Evolutionary conservation across 129 eudicot genomes (phyloP).

Genomic region (Calendula officinalis): DNA sequence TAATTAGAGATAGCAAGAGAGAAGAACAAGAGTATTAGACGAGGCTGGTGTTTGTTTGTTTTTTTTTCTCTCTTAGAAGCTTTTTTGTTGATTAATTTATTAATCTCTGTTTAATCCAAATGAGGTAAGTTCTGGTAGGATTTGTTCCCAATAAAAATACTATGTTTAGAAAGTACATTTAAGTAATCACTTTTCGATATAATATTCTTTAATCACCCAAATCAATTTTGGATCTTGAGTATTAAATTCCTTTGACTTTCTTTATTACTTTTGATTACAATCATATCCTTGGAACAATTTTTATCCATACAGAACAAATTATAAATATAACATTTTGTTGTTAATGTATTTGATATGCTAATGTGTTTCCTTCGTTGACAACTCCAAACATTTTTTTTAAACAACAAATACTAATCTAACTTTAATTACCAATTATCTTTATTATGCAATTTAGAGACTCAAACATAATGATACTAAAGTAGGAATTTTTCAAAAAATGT

Average conservation of each 20-base stretch:
- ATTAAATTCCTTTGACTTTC: background rate
- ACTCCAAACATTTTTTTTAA: too few relatives aligned
- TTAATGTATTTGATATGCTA: too few relatives aligned
- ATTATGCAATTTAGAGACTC: too few relatives aligned
- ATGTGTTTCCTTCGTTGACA: background rate
- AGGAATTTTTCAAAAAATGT: too few relatives aligned
- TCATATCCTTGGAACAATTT: too few relatives aligned
- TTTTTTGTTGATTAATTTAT: constrained; percentile 27
- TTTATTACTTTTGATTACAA: background rate
- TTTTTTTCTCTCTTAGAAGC: background rate
- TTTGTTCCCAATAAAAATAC: constrained; percentile 13
- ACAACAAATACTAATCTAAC: too few relatives aligned
- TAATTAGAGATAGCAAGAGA: constrained; percentile 38
- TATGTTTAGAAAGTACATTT: constrained; percentile 25
- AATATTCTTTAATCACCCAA: constrained; percentile 18
- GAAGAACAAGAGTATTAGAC: constrained; percentile 25
- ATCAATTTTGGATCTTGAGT: constrained; percentile 26
- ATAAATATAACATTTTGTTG: too few relatives aligned
- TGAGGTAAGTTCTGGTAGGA: constrained; percentile 30
- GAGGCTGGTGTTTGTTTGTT: constrained; percentile 32
- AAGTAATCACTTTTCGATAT: constrained; percentile 18
- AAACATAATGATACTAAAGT: too few relatives aligned
- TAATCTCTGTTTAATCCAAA: constrained; percentile 31
- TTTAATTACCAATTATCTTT: too few relatives aligned
- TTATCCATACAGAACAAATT: too few relatives aligned